Evolutionary conservation across 164 flowering plant genomes (phyloP), one percentile per base, ranked within the genome.

Genomic region (Chimonanthus salicifolius): DNA sequence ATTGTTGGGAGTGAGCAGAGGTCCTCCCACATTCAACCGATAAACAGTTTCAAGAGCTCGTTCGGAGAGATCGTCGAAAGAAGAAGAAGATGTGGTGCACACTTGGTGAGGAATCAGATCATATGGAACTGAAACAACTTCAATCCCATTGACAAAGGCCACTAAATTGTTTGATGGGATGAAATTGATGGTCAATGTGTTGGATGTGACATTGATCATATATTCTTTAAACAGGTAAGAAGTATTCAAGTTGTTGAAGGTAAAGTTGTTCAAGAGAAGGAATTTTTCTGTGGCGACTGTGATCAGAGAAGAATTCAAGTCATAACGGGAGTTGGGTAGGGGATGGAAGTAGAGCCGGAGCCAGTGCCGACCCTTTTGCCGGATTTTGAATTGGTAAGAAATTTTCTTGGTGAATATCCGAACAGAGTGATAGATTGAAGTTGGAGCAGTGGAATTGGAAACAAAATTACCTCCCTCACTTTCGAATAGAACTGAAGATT

Each of bases 11-110:
- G 79, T 77, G 63, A 83, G 2, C 62, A 78, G 62, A 69, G 86
- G 84, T 33, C 86, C 86, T 4, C 86, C 86, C 77, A 81, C 72
- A 71, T 83, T 81, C 68, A 83, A 68, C 58, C 86, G 70, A 60
- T 68, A 79, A 3, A 75, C 64, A 3, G 84, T 83, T 58, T 83
- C 84, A 18, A 80, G 65, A 15, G 82, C 77, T 64, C 48, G 75
- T 47, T 47, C 47, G 2, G 82, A 71, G 54, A 81, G 82, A 11
- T 81, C 80, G 70, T 20, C 60, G 21, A 74, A 77, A 48, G 81
- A 77, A 33, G 43, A 48, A 15, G 74, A 75, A 33, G 74, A 48
- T 21, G 79, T n/a, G 8, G 20, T 62, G 9, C n/a, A 1, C 47
- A 74, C 84, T 70, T 82, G 84, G 49, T 82, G 78, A 51, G 80